phyloP scores from a whole-genome alignment of 768 basidiomycete genomes.

The Xerocomellus intermedius region DNA sequence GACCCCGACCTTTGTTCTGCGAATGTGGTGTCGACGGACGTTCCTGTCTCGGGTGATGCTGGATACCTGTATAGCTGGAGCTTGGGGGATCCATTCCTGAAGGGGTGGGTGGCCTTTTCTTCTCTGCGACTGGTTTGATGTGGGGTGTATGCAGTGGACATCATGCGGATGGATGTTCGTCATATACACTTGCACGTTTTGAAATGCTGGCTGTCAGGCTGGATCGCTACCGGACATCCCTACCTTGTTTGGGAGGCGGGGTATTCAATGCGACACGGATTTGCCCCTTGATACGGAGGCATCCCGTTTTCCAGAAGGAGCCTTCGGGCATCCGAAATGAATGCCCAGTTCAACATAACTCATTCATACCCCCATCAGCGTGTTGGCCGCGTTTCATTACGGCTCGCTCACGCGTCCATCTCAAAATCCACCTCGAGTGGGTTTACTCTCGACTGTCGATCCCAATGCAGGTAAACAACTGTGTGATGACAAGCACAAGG shows the following conservation, averaged over 20 bases:
- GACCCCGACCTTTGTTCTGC: conserved; percentile 46
- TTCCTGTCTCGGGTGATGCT: conserved; percentile 47
- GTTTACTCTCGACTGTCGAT: conserved; percentile 71
- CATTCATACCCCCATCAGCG: conserved; percentile 39
- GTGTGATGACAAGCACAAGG: conserved; percentile 35
- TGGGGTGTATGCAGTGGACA: not conserved
- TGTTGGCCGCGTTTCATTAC: conserved; percentile 65
- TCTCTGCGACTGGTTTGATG: not conserved
- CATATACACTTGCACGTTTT: not conserved
- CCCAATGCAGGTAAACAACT: conserved; percentile 44
- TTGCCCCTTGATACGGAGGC: not conserved
- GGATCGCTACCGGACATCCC: not conserved
- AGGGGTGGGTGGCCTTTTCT: conserved; percentile 48
- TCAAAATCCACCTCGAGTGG: conserved; percentile 64
- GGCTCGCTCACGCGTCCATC: conserved; percentile 72
- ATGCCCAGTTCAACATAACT: not conserved
- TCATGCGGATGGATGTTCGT: conserved; percentile 1
- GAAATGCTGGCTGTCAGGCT: not conserved
- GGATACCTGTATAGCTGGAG: conserved; percentile 76
- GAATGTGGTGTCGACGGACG: conserved; percentile 61
- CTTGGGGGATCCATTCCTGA: conserved; percentile 73
- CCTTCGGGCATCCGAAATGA: conserved; percentile 14
- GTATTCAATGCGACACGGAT: not conserved
- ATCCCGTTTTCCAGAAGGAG: conserved; percentile 9
- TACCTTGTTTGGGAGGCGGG: conserved; percentile 2